Evolutionary conservation across 2,329 filamentous ascomycete species (phyloP).

Genomic region (Mollisiaceae sp.): DNA sequence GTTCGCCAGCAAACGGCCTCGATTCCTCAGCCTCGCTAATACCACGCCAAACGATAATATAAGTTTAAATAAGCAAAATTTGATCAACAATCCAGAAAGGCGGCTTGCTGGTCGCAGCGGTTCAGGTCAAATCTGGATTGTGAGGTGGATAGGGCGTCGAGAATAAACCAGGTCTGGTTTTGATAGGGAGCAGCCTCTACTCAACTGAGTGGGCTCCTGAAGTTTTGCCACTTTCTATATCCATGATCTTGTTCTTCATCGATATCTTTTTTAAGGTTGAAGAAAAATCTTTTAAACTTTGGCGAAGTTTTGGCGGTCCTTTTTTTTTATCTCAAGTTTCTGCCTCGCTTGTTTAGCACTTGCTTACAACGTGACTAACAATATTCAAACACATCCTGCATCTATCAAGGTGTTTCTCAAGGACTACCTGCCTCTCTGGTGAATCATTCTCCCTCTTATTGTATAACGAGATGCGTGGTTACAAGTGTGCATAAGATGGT

Average conservation of each 20-base stretch:
- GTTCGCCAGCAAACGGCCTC: background rate
- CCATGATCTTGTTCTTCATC: background rate
- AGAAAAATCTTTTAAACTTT: background rate
- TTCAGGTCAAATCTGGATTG: background rate
- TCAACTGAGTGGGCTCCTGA: background rate
- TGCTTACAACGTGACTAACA: no score
- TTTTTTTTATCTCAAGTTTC: no score
- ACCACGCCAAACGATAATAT: background rate
- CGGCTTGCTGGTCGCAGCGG: background rate
- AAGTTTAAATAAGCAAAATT: background rate
- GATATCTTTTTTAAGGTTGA: background rate
- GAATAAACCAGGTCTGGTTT: background rate
- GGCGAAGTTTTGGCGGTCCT: no score
- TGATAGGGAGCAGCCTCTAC: background rate
- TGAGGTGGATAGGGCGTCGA: background rate
- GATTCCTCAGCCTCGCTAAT: no score
- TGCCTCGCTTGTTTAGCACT: no score
- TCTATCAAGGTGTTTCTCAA: no score
- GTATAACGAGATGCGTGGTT: no score
- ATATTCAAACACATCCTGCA: no score
- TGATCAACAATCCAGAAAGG: background rate
- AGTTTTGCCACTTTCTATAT: background rate
- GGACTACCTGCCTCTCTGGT: no score
- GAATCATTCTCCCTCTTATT: no score
- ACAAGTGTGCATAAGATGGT: no score